Evolutionary conservation across 345 rosid species (phyloP).

Genomic region (Linum trigynum): DNA sequence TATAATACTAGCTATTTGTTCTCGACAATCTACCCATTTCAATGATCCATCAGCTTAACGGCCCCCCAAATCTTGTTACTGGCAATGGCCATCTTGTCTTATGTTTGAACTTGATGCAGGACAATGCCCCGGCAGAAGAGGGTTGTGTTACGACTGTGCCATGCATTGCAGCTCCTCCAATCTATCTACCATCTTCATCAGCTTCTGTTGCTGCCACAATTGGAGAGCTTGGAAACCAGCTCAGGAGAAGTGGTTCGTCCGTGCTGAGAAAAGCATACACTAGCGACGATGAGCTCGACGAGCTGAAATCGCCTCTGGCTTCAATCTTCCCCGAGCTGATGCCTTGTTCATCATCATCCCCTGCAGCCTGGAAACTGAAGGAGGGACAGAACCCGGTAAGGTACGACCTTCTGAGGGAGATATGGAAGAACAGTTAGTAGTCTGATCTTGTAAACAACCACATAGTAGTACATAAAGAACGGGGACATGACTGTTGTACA

Average conservation of each 20-base stretch:
- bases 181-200: conserved; percentile 55
- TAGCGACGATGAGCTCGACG: conserved; percentile 94
- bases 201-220: conserved; percentile 31
- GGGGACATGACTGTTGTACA: no score
- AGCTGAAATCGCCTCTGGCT: conserved; percentile 58
- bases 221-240: conserved; percentile 36
- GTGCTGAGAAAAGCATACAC: conserved; percentile 61
- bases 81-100: conserved; percentile 1
- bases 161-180: conserved; percentile 46
- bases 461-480: not conserved
- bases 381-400: conserved; percentile 37
- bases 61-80: no score
- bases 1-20: no score
- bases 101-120: conserved; percentile 28
- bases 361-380: conserved; percentile 29
- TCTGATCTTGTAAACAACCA: not conserved
- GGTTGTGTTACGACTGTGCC: conserved; percentile 41
- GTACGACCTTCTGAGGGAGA: conserved; percentile 67
- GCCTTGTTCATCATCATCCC: conserved; percentile 14
- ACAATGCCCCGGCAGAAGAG: conserved; percentile 30
- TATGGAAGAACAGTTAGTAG: conserved; percentile 61
- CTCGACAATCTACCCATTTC: no score
- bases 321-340: conserved; percentile 34
- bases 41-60: not conserved
- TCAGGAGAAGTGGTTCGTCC: conserved; percentile 51